Conservation (phyloP, 306 rosid genomes). For the Castanea crenata region DNA sequence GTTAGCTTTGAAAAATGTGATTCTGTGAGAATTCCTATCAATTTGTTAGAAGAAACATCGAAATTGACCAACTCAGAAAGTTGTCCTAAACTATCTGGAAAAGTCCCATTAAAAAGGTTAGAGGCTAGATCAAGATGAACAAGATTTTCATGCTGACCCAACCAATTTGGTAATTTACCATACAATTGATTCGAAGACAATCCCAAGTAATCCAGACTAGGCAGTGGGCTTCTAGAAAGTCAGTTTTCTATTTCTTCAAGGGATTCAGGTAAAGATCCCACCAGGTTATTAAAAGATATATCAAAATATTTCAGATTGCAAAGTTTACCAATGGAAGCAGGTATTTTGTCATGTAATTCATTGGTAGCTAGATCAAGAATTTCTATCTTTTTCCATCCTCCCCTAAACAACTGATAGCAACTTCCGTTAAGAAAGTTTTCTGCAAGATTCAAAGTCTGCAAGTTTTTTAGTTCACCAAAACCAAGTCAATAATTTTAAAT, state of each 20-base stretch:
- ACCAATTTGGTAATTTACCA: conserved; percentile 43
- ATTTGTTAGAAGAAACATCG: conserved; percentile 42
- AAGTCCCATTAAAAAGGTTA: conserved; percentile 38
- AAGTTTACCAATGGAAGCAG: conserved; percentile 33
- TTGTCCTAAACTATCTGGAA: conserved; percentile 41
- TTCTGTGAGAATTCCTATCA: conserved; percentile 35
- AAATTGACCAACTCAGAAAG: conserved; percentile 22
- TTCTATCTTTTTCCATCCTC: conserved; percentile 34
- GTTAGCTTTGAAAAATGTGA: conserved; percentile 29
- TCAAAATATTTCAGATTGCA: conserved; percentile 8
- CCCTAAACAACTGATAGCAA: conserved; percentile 34
- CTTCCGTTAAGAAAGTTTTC: conserved; percentile 31
- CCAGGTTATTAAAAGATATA: conserved; percentile 24
- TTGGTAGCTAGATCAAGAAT: conserved; percentile 11
- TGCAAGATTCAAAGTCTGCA: conserved; percentile 19
- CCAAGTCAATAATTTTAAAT: conserved; percentile 15
- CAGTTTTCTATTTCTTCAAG: conserved; percentile 15
- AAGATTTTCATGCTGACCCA: conserved; percentile 31
- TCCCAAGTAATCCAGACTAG: conserved; percentile 4
- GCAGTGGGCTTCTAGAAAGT: conserved; percentile 15
- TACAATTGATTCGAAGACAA: conserved; percentile 17
- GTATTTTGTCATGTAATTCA: conserved; percentile 35
- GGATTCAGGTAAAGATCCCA: conserved; percentile 32
- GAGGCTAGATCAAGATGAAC: neutral
- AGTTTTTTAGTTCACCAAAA: conserved; percentile 25